A percentile compares a stretch with the other conserved stretches of the same genome.
Conservation (phyloP, 1,284 basidiomycete species). For the Cutaneotrichosporon mucoides region DNA sequence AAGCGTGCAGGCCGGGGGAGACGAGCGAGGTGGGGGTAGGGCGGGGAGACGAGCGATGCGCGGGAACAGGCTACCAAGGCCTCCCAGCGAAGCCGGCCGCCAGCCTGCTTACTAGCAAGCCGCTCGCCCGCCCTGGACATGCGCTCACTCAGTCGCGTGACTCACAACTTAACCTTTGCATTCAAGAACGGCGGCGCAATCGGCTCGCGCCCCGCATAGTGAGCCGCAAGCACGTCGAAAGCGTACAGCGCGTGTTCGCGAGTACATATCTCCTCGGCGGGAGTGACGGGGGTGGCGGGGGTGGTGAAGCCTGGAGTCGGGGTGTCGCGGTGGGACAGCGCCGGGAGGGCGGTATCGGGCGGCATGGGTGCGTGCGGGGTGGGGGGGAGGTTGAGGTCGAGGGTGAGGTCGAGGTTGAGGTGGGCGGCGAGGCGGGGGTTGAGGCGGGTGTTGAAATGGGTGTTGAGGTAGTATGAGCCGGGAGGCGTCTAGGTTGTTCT, state of each 20-base stretch:
- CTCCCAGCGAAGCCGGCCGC: too few relatives aligned
- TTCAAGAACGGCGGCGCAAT: conserved; percentile 25
- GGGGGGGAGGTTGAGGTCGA: neutral
- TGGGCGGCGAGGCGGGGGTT: neutral
- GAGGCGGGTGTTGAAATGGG: too few relatives aligned
- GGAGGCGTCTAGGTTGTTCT: too few relatives aligned
- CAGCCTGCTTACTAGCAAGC: too few relatives aligned
- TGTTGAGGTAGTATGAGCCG: too few relatives aligned
- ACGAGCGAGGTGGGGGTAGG: neutral
- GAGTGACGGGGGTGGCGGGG: conserved; percentile 14
- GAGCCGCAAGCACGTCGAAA: conserved; percentile 51
- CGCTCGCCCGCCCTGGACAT: too few relatives aligned
- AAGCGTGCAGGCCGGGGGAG: neutral
- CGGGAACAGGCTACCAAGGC: too few relatives aligned
- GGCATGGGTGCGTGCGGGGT: neutral
- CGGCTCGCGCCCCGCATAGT: conserved; percentile 30
- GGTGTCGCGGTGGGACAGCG: conserved; percentile 6
- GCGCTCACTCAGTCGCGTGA: too few relatives aligned
- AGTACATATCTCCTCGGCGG: conserved; percentile 26
- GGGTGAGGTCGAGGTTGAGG: neutral
- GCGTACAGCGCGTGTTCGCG: conserved; percentile 52
- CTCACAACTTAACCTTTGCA: conserved; percentile 18
- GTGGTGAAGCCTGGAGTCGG: conserved; percentile 15
- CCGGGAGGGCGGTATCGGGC: conserved; percentile 4
- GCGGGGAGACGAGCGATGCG: neutral